A percentile compares a stretch with the other conserved stretches of the same genome.
phyloP scores from a whole-genome alignment of 208 protist genomes.

The Trypanosoma congolense region DNA sequence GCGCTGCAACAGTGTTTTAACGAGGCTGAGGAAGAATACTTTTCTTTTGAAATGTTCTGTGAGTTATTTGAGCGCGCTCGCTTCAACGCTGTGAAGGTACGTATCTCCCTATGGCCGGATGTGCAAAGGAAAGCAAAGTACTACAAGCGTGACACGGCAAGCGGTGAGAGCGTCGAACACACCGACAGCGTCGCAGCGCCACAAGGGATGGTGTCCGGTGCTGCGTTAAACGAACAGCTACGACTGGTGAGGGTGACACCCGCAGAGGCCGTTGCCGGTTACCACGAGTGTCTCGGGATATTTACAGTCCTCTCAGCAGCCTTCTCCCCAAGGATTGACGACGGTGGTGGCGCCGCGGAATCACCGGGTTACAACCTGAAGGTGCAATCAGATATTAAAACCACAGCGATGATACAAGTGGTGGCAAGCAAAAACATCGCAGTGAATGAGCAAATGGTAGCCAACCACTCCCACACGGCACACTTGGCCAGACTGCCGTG shows the following conservation, averaged over 20 bases:
- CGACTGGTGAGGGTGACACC: slow-evolving; percentile 28
- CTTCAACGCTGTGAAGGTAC: slow-evolving; percentile 50
- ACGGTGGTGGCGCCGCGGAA: not conserved
- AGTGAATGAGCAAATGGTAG: slow-evolving; percentile 12
- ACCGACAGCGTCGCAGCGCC: not conserved
- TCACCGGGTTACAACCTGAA: slow-evolving; percentile 16
- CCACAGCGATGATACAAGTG: slow-evolving; percentile 18
- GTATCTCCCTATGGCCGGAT: slow-evolving; percentile 40
- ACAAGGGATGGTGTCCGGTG: not conserved
- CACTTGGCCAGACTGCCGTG: too few relatives aligned
- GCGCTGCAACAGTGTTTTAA: slow-evolving; percentile 27
- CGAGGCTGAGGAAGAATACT: slow-evolving; percentile 33
- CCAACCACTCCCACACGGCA: slow-evolving; percentile 5
- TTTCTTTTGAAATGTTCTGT: slow-evolving; percentile 54
- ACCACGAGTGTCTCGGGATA: slow-evolving; percentile 41
- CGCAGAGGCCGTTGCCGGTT: slow-evolving; percentile 44
- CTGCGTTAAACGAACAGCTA: slow-evolving; percentile 5
- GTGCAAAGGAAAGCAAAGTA: slow-evolving; percentile 36
- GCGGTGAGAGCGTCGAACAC: not conserved
- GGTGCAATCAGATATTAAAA: slow-evolving; percentile 13
- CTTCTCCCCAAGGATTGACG: not conserved
- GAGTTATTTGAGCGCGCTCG: slow-evolving; percentile 62
- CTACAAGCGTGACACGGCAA: too few relatives aligned
- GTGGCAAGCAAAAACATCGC: slow-evolving; percentile 12
- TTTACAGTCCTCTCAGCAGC: slow-evolving; percentile 41